phyloP scores from a whole-genome alignment of 768 basidiomycete genomes.

The Agrocybe praecox region DNA sequence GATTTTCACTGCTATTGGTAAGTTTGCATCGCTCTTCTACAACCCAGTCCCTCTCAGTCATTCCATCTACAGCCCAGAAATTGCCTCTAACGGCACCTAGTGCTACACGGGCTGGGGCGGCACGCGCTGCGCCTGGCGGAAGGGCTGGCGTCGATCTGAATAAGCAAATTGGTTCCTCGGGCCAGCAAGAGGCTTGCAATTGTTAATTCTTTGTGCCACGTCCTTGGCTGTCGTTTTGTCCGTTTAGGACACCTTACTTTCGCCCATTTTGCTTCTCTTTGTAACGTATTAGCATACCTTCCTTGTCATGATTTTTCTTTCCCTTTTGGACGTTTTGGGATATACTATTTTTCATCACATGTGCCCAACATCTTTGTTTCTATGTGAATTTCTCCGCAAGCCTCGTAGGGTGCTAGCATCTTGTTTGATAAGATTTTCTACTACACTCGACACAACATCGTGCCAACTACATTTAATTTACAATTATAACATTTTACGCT shows the following conservation, averaged over 20 bases:
- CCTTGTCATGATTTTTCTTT: conserved; percentile 24
- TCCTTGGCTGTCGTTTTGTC: background rate
- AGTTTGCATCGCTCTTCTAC: conserved; percentile 1
- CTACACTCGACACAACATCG: conserved; percentile 21
- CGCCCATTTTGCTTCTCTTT: conserved; percentile 27
- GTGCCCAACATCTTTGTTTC: background rate
- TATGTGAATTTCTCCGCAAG: background rate
- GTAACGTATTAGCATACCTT: conserved; percentile 32
- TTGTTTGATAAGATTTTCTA: conserved; percentile 9
- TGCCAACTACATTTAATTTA: conserved; percentile 21
- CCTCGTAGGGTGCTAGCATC: background rate
- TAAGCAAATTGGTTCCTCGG: conserved; percentile 55
- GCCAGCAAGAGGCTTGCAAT: conserved; percentile 72
- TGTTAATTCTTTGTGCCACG: conserved; percentile 47
- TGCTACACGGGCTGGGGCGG: conserved; percentile 56
- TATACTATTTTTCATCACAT: conserved; percentile 28
- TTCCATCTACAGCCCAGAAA: conserved; percentile 67
- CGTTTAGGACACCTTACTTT: conserved; percentile 10
- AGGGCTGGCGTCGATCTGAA: conserved; percentile 82
- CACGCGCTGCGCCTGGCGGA: conserved; percentile 51
- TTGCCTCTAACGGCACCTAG: conserved; percentile 81
- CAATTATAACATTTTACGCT: conserved; percentile 15
- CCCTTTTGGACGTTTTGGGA: conserved; percentile 40
- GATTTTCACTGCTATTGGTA: conserved; percentile 86
- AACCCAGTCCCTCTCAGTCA: conserved; percentile 2